Evolutionary conservation across 768 basidiomycete genomes (phyloP).

Genomic region (Rhizopogon rudus): DNA sequence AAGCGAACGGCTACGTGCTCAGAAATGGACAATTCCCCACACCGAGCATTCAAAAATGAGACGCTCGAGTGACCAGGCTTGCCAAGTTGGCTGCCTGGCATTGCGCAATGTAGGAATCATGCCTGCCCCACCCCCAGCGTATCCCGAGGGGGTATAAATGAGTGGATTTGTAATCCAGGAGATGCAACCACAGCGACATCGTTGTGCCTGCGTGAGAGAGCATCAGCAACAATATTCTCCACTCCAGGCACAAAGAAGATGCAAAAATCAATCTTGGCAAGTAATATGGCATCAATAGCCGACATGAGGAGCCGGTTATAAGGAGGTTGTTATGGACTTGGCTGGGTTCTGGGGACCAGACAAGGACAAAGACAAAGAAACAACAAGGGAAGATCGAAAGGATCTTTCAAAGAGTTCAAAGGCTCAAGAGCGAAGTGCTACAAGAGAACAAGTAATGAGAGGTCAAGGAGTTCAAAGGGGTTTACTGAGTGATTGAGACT

Average conservation of each 20-base stretch:
- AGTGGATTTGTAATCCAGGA: background rate
- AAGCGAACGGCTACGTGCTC: too few species aligned
- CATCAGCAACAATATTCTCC: conserved; percentile 22
- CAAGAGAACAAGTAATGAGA: too few species aligned
- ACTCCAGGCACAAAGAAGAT: conserved; percentile 21
- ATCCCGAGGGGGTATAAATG: conserved; percentile 21
- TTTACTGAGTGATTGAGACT: too few species aligned
- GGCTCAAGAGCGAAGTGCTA: too few species aligned
- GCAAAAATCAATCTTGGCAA: conserved; percentile 9
- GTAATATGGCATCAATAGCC: conserved; percentile 7
- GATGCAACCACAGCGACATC: conserved; percentile 6
- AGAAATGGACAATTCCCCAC: too few species aligned
- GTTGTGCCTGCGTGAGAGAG: conserved; percentile 15
- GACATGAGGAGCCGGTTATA: conserved; percentile 15
- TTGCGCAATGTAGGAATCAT: background rate
- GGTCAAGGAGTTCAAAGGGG: too few species aligned
- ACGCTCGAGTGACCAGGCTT: conserved; percentile 7
- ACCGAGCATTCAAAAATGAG: conserved; percentile 15
- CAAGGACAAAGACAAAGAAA: too few species aligned
- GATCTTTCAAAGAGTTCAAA: too few species aligned
- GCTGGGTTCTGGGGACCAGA: too few species aligned
- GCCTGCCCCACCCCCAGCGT: conserved; percentile 21
- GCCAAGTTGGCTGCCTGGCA: conserved; percentile 4
- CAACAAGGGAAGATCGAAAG: too few species aligned
- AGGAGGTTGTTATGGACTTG: background rate